These are phyloP conservation scores for Trichophyton schoenleinii DNA, from an alignment of 2,329 filamentous ascomycete species.

Conservation along the genomic window DNA sequence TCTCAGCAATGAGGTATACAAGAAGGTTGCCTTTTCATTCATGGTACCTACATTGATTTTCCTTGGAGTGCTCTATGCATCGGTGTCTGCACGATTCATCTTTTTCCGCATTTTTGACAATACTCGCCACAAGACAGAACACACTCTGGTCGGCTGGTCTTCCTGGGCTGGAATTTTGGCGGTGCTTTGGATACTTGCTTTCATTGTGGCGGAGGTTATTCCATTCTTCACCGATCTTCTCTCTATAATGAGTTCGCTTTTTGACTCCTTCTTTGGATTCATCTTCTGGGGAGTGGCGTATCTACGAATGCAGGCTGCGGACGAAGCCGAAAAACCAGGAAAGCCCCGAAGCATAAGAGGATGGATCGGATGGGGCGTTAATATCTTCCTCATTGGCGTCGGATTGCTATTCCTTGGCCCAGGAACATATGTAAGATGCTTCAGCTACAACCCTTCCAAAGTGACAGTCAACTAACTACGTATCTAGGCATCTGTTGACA, in stretches of 20 bases:
- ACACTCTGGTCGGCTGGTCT: conserved; percentile 71
- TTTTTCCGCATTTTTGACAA: conserved; percentile 81
- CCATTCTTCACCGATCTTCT: conserved; percentile 73
- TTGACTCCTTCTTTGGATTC: conserved; percentile 71
- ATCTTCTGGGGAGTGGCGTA: conserved; percentile 59
- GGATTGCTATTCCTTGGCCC: conserved; percentile 71
- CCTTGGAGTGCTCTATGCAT: conserved; percentile 79
- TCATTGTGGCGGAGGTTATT: conserved; percentile 84
- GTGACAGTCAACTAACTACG: neutral
- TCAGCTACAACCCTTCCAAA: neutral
- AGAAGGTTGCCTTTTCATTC: conserved; percentile 84
- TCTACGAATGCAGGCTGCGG: conserved; percentile 31
- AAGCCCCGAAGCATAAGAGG: conserved; percentile 31
- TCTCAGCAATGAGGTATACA: conserved; percentile 58
- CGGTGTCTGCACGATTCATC: conserved; percentile 76
- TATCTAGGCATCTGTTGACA: conserved; percentile 30
- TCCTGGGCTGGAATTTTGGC: conserved; percentile 62
- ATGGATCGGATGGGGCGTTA: conserved; percentile 42
- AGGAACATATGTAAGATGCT: conserved; percentile 56
- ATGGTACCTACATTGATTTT: conserved; percentile 95
- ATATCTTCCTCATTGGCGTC: conserved; percentile 57
- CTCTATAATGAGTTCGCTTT: conserved; percentile 53
- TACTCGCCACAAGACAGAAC: conserved; percentile 64
- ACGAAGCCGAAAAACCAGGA: conserved; percentile 31
- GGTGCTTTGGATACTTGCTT: conserved; percentile 69